Percentiles rank a stretch among this genome's conserved stretches.
Evolutionary conservation across 768 basidiomycete genomes (phyloP).

Genomic region (Leccinum subgranulosum): DNA sequence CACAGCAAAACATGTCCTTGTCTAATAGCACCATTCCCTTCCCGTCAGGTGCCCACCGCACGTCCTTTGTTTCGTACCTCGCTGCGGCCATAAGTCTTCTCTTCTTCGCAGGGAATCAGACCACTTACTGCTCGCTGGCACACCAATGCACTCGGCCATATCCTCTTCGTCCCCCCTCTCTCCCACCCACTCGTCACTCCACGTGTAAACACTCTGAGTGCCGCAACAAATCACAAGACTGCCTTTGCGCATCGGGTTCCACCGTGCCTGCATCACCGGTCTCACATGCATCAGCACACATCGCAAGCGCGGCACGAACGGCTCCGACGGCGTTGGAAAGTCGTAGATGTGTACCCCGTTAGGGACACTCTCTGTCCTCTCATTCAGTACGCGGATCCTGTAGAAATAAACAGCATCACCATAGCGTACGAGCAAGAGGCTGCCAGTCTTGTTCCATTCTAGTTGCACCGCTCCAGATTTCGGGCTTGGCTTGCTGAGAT

Average conservation of each 20-base stretch:
- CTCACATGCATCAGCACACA: slow-evolving; percentile 65
- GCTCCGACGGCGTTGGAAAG: slow-evolving; percentile 60
- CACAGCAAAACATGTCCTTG: slow-evolving; percentile 80
- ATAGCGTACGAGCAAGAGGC: slow-evolving; percentile 67
- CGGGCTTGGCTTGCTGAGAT: slow-evolving; percentile 59
- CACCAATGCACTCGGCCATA: slow-evolving; percentile 87
- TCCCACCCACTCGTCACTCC: slow-evolving; percentile 80
- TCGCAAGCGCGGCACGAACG: slow-evolving; percentile 58
- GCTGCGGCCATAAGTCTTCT: slow-evolving; percentile 36
- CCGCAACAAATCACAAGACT: slow-evolving; percentile 67
- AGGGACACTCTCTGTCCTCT: slow-evolving; percentile 54
- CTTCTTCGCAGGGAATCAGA: background rate
- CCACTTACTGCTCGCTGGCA: slow-evolving; percentile 71
- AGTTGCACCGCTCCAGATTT: slow-evolving; percentile 70
- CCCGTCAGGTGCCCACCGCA: slow-evolving; percentile 85
- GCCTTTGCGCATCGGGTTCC: slow-evolving; percentile 85
- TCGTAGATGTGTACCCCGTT: slow-evolving; percentile 65
- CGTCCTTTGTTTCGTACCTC: slow-evolving; percentile 65
- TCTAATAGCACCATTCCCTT: slow-evolving; percentile 75
- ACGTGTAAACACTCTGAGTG: slow-evolving; percentile 63
- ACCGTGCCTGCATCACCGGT: slow-evolving; percentile 62
- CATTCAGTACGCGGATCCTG: background rate
- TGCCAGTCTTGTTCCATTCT: slow-evolving; percentile 79
- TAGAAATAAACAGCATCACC: slow-evolving; percentile 41
- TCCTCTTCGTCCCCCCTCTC: slow-evolving; percentile 60